Percentiles rank a stretch among this genome's conserved stretches.
phyloP scores from a whole-genome alignment of 176 grass and related monocot genomes.

The Zoysia japonica region DNA sequence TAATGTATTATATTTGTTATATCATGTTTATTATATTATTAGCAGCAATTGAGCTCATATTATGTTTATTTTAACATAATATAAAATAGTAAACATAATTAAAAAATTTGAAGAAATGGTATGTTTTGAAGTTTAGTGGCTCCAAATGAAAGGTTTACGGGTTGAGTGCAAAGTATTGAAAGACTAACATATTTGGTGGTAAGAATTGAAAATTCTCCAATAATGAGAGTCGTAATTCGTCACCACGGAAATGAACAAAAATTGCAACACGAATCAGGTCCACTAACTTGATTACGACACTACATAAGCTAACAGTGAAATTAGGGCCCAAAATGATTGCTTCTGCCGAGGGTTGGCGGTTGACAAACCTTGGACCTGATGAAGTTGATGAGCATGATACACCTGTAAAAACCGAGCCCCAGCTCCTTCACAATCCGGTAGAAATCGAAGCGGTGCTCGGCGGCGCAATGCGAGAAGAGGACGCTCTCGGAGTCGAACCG shows the following conservation, averaged over 20 bases:
- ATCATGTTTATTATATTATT: no score
- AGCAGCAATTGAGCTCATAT: no score
- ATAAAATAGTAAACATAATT: no score
- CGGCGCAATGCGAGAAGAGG: slow-evolving; percentile 67
- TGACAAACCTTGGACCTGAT: slow-evolving; percentile 66
- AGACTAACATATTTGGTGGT: no score
- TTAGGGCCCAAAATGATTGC: neutral
- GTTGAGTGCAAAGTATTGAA: no score
- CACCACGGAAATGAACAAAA: slow-evolving; percentile 4
- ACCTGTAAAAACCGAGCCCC: slow-evolving; percentile 82
- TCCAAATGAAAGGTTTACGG: no score
- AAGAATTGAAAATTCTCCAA: no score
- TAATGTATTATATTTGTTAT: no score
- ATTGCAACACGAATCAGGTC: slow-evolving; percentile 1
- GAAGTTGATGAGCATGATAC: slow-evolving; percentile 88
- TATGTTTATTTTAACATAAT: no score
- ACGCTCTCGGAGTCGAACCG: slow-evolving; percentile 51
- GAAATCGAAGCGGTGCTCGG: slow-evolving; percentile 73
- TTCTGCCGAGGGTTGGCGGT: neutral
- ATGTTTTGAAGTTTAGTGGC: no score
- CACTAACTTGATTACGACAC: neutral
- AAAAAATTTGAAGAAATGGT: no score
- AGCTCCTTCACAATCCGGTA: slow-evolving; percentile 42
- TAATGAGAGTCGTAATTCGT: neutral
- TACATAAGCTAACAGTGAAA: neutral